phyloP scores from a whole-genome alignment of 352 stramenopile species.

The Bremia lactucae region DNA sequence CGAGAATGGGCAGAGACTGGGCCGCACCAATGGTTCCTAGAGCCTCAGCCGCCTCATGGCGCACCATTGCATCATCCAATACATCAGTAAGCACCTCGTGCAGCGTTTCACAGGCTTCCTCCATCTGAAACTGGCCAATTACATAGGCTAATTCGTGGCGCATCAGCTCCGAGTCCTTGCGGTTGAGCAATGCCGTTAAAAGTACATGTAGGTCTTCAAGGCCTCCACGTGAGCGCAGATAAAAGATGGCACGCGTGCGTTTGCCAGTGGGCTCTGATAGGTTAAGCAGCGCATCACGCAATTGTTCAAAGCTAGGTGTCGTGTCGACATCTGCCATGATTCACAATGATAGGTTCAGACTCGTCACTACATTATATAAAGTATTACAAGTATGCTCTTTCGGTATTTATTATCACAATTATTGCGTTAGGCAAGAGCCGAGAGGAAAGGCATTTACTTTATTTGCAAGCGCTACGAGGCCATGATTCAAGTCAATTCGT shows the following conservation, averaged over 20 bases:
- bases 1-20: constrained; percentile 70
- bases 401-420: constrained; percentile 7
- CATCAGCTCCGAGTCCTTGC: constrained; percentile 89
- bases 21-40: constrained; percentile 91
- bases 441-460: constrained; percentile 3
- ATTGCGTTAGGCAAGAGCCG: background rate
- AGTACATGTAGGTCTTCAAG: constrained; percentile 73
- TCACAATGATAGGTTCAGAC: too few relatives aligned
- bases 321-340: too few relatives aligned
- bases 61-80: constrained; percentile 87
- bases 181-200: constrained; percentile 67
- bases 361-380: too few relatives aligned
- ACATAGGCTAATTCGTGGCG: constrained; percentile 98
- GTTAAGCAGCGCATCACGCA: constrained; percentile 61
- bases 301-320: constrained; percentile 46
- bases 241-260: constrained; percentile 89
- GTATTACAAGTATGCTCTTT: too few relatives aligned
- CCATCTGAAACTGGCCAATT: constrained; percentile 95
- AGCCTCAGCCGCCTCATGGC: constrained; percentile 92
- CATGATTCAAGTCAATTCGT: background rate
- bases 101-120: constrained; percentile 64
- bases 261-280: constrained; percentile 77
- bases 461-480: constrained; percentile 8
- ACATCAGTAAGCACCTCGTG: constrained; percentile 73
- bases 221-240: constrained; percentile 74